Evolutionary conservation across 1,284 basidiomycete species (phyloP).

Genomic region (Prillingera fragicola): DNA sequence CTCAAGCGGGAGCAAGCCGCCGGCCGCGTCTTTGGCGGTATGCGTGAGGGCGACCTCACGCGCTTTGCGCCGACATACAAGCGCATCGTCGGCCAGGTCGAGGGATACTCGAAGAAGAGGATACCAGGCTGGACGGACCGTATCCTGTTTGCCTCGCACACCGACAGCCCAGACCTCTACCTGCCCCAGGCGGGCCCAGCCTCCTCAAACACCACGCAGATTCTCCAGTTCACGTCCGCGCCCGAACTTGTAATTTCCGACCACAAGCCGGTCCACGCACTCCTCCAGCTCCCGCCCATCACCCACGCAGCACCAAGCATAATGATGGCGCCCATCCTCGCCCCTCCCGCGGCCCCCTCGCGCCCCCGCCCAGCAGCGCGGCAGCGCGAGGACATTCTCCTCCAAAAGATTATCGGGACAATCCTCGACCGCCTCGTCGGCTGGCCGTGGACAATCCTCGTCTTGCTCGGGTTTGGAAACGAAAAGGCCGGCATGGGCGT

Average conservation of each 20-base stretch:
- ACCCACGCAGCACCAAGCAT: slow-evolving; percentile 26
- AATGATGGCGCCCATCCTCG: slow-evolving; percentile 31
- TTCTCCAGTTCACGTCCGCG: slow-evolving; percentile 37
- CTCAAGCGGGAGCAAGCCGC: slow-evolving; percentile 60
- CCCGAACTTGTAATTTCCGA: slow-evolving; percentile 44
- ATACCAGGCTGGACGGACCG: slow-evolving; percentile 93
- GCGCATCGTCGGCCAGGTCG: slow-evolving; percentile 68
- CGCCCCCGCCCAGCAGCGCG: slow-evolving; percentile 22
- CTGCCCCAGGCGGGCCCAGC: slow-evolving; percentile 17
- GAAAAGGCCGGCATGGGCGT: slow-evolving; percentile 37
- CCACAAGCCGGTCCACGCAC: slow-evolving; percentile 48
- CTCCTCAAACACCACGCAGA: slow-evolving; percentile 27
- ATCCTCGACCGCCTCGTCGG: slow-evolving; percentile 37
- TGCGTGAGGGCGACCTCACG: slow-evolving; percentile 78
- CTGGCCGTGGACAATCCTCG: slow-evolving; percentile 37
- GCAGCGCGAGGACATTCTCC: slow-evolving; percentile 23
- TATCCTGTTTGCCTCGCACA: slow-evolving; percentile 75
- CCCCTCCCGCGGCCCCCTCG: slow-evolving; percentile 24
- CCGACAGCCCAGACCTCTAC: slow-evolving; percentile 51
- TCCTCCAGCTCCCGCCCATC: slow-evolving; percentile 31
- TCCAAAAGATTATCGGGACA: slow-evolving; percentile 25
- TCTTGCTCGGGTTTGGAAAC: slow-evolving; percentile 41
- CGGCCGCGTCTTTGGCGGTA: slow-evolving; percentile 61
- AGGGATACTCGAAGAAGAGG: slow-evolving; percentile 68
- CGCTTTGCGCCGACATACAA: slow-evolving; percentile 85